A percentile compares a stretch with the other conserved stretches of the same genome.
Conservation (phyloP, 352 stramenopile species). For the Peronospora destructor region DNA sequence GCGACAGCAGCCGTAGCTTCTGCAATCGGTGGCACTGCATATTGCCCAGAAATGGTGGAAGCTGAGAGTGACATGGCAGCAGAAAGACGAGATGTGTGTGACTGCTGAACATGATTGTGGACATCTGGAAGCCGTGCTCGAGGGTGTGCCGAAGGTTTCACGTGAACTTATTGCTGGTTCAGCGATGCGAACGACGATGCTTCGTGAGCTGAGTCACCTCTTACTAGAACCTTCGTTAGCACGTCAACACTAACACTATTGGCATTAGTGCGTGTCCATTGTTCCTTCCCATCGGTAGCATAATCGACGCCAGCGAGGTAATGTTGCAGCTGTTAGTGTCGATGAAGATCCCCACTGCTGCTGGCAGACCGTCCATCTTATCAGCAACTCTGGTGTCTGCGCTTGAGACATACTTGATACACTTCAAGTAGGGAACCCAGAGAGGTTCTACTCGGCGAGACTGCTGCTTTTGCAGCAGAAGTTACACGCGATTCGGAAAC, state of each 20-base stretch:
- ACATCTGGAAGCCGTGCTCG: conserved; percentile 15
- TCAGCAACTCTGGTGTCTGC: conserved; percentile 8
- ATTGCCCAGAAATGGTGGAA: conserved; percentile 41
- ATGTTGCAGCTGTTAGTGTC: conserved; percentile 31
- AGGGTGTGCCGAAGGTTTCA: conserved; percentile 34
- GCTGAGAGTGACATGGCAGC: not conserved
- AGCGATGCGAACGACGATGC: conserved; percentile 46
- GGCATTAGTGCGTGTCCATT: conserved; percentile 38
- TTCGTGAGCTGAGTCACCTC: conserved; percentile 37
- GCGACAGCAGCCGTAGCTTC: conserved; percentile 32
- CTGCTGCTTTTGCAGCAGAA: conserved; percentile 38
- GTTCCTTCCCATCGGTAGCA: conserved; percentile 37
- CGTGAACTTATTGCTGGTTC: conserved; percentile 33
- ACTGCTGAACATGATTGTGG: conserved; percentile 21
- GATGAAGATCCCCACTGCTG: conserved; percentile 14
- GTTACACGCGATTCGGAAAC: not conserved
- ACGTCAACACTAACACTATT: conserved; percentile 30
- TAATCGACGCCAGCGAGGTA: conserved; percentile 20
- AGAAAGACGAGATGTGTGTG: not conserved
- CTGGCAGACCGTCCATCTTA: conserved; percentile 7
- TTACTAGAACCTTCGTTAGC: conserved; percentile 53
- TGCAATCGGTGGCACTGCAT: conserved; percentile 41
- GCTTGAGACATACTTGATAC: conserved; percentile 16
- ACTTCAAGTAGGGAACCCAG: conserved; percentile 3
- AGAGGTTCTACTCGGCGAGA: conserved; percentile 25